Percentiles rank a stretch among this genome's conserved stretches.
phyloP scores from a whole-genome alignment of 345 rosid species.

The Brassica rapa region DNA sequence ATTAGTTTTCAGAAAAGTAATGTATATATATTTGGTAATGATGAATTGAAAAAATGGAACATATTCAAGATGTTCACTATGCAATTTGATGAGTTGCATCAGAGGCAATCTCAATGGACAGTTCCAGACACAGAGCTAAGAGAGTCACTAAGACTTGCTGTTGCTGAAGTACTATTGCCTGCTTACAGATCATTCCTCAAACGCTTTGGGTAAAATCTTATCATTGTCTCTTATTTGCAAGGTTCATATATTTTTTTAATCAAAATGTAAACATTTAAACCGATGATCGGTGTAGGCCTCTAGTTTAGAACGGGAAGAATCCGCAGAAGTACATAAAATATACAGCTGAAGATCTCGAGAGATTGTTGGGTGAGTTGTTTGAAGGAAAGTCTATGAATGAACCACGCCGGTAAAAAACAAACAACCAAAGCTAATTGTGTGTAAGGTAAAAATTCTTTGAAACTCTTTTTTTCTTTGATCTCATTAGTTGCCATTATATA shows the following conservation, averaged over 20 bases:
- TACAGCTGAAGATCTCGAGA: constrained; percentile 86
- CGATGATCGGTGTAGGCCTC: constrained; percentile 54
- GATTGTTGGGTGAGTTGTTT: constrained; percentile 88
- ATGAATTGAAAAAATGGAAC: constrained; percentile 25
- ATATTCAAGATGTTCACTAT: constrained; percentile 86
- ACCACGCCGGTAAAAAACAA: constrained; percentile 53
- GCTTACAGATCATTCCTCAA: constrained; percentile 90
- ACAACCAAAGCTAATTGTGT: constrained; percentile 1
- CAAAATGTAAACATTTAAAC: neutral
- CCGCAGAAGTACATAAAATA: constrained; percentile 83
- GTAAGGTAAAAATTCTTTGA: neutral
- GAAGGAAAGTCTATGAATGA: constrained; percentile 83
- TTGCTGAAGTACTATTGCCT: constrained; percentile 95
- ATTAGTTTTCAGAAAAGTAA: neutral
- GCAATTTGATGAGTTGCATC: constrained; percentile 98
- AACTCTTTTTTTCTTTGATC: neutral
- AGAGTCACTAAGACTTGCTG: constrained; percentile 95
- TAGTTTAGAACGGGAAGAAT: constrained; percentile 84
- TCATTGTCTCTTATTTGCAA: neutral
- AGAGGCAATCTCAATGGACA: constrained; percentile 95
- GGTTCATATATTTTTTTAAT: neutral
- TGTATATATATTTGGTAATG: neutral
- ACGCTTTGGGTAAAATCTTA: constrained; percentile 71
- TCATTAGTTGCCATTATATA: constrained; percentile 29
- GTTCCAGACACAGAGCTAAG: constrained; percentile 95